Percentiles rank a stretch among this genome's conserved stretches.
phyloP scores from a whole-genome alignment of 129 eudicot species.

The Chrysanthemum makinoi region DNA sequence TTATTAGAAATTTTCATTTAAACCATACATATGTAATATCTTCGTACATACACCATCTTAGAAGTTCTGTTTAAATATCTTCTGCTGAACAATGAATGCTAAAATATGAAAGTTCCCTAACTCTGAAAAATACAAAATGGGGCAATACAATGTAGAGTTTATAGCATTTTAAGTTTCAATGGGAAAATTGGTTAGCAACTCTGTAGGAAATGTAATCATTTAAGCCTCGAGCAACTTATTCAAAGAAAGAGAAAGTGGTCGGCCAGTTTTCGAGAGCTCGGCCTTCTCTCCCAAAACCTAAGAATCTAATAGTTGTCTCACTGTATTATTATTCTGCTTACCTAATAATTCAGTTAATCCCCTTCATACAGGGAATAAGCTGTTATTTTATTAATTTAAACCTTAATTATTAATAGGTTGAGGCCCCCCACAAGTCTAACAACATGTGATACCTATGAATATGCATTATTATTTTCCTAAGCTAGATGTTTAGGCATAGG shows the following conservation, averaged over 20 bases:
- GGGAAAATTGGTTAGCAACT: background rate
- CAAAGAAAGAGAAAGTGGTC: background rate
- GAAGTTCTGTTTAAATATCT: background rate
- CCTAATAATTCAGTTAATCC: too few relatives aligned
- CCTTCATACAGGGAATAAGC: too few relatives aligned
- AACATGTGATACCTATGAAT: background rate
- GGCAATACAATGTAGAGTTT: too few relatives aligned
- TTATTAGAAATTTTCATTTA: background rate
- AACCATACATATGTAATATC: background rate
- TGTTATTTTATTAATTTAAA: too few relatives aligned
- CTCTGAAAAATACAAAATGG: too few relatives aligned
- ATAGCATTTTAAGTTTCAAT: too few relatives aligned
- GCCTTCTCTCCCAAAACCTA: background rate
- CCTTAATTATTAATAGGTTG: background rate
- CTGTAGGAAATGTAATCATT: background rate
- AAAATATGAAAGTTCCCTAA: too few relatives aligned
- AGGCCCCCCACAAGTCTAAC: background rate
- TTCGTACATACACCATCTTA: background rate
- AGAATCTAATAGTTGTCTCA: background rate
- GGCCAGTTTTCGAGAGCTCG: background rate
- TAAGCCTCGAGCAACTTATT: background rate
- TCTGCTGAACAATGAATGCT: background rate
- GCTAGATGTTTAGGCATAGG: conserved; percentile 6
- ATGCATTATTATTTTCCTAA: background rate
- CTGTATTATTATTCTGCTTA: too few relatives aligned